These are phyloP conservation scores for Eragrostis tef DNA, from an alignment of 202 grass and related monocot genomes.

Conservation along the genomic window DNA sequence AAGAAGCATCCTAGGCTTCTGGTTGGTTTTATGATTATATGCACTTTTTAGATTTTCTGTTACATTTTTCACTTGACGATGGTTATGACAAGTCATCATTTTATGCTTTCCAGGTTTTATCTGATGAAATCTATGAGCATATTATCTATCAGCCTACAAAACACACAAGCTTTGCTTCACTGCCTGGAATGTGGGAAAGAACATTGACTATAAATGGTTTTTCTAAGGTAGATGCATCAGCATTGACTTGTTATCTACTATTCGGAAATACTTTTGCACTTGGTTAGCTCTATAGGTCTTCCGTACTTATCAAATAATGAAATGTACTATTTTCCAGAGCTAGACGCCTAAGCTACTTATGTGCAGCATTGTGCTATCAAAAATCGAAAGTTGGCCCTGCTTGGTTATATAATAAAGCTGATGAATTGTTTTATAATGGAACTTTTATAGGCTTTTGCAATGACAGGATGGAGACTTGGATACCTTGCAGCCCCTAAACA, in stretches of 20 bases:
- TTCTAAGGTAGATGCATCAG: slow-evolving; percentile 67
- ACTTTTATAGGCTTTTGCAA: slow-evolving; percentile 85
- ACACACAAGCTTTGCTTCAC: slow-evolving; percentile 90
- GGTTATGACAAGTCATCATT: not conserved
- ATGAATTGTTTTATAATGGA: too few relatives aligned
- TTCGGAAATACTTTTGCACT: too few relatives aligned
- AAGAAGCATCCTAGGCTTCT: slow-evolving; percentile 87
- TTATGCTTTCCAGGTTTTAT: slow-evolving; percentile 66
- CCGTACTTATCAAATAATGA: too few relatives aligned
- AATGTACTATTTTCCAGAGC: too few relatives aligned
- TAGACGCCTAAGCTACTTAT: too few relatives aligned
- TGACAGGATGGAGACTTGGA: slow-evolving; percentile 95
- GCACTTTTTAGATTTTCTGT: not conserved
- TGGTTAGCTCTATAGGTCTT: too few relatives aligned
- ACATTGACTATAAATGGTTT: slow-evolving; percentile 92
- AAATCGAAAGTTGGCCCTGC: too few relatives aligned
- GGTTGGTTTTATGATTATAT: slow-evolving; percentile 44
- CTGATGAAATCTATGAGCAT: slow-evolving; percentile 95
- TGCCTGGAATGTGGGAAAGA: slow-evolving; percentile 92
- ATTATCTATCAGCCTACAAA: slow-evolving; percentile 90
- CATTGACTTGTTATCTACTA: too few relatives aligned
- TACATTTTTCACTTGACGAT: not conserved
- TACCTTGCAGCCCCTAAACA: slow-evolving; percentile 86
- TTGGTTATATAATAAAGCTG: too few relatives aligned
- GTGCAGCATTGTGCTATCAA: too few relatives aligned